A percentile compares a stretch with the other conserved stretches of the same genome.
These are phyloP conservation scores for Colletotrichum spinosum DNA, from an alignment of 2,329 filamentous ascomycete genomes.

Conservation along the genomic window DNA sequence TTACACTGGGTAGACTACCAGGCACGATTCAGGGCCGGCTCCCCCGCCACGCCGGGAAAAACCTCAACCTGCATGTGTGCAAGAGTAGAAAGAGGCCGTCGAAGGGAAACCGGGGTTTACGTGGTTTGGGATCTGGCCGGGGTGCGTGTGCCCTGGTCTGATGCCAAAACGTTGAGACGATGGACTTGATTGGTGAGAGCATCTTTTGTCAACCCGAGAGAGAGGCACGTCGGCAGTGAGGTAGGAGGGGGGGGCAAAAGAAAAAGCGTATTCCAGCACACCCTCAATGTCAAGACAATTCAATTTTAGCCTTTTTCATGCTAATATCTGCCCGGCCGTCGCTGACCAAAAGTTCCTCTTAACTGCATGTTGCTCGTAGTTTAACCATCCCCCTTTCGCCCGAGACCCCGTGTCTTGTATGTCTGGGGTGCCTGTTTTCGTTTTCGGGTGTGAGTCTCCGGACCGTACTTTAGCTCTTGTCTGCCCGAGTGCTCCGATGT, in stretches of 20 bases:
- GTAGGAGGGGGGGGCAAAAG: neutral
- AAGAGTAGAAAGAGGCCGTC: too few species aligned
- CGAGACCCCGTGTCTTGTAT: conserved; percentile 3
- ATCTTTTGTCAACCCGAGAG: conserved; percentile 9
- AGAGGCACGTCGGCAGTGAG: neutral
- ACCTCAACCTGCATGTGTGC: conserved; percentile 1
- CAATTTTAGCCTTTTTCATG: conserved; percentile 31
- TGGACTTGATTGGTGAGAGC: neutral
- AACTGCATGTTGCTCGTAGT: conserved; percentile 1
- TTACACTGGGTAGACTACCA: neutral
- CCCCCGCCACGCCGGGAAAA: neutral
- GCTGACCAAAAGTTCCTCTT: neutral
- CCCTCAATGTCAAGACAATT: conserved; percentile 25
- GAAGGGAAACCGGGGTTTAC: too few species aligned
- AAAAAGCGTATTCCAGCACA: conserved; percentile 12
- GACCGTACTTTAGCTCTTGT: neutral
- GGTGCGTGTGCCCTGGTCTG: conserved; percentile 20
- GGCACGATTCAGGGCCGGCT: too few species aligned
- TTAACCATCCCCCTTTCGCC: neutral
- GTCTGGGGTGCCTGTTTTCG: neutral
- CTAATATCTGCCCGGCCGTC: neutral
- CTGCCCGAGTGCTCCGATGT: neutral
- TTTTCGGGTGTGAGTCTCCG: conserved; percentile 3
- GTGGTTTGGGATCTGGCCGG: too few species aligned
- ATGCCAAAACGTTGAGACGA: neutral